Percentiles rank a stretch among this genome's conserved stretches.
Conservation (phyloP, 2,329 filamentous ascomycete species). For the Pseudogymnoascus verrucosus region DNA sequence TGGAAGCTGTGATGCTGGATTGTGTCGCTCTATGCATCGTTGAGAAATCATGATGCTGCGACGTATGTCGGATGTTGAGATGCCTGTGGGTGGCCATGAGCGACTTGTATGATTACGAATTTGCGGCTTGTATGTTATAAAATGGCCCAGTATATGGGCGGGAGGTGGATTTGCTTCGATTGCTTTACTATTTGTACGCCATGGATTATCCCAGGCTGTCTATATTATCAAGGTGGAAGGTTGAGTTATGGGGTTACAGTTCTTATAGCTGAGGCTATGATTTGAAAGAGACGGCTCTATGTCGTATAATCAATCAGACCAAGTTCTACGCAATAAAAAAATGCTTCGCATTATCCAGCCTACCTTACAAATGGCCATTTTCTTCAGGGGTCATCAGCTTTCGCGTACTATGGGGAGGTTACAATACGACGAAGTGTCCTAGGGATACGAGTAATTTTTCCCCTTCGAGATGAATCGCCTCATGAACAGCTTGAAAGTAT, state of each 20-base stretch:
- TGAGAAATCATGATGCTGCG: background rate
- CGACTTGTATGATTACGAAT: background rate
- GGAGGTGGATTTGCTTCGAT: background rate
- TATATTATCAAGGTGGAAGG: background rate
- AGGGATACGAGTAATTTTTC: background rate
- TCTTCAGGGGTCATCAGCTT: background rate
- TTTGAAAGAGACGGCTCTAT: background rate
- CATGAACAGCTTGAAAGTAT: background rate
- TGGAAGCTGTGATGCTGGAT: background rate
- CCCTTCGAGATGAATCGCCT: background rate
- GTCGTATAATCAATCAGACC: background rate
- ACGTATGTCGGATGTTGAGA: background rate
- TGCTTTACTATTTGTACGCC: background rate
- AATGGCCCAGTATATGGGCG: background rate
- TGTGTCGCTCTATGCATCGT: background rate
- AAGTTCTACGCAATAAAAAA: background rate
- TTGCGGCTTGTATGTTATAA: background rate
- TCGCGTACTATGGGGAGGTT: background rate
- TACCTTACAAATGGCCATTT: no score
- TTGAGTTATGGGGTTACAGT: background rate
- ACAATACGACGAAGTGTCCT: background rate
- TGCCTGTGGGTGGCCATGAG: background rate
- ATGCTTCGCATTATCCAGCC: background rate
- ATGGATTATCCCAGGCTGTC: background rate
- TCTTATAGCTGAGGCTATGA: background rate